A percentile compares a stretch with the other conserved stretches of the same genome.
phyloP scores from a whole-genome alignment of 2,329 filamentous ascomycete species.

The Cercospora nicotianae region DNA sequence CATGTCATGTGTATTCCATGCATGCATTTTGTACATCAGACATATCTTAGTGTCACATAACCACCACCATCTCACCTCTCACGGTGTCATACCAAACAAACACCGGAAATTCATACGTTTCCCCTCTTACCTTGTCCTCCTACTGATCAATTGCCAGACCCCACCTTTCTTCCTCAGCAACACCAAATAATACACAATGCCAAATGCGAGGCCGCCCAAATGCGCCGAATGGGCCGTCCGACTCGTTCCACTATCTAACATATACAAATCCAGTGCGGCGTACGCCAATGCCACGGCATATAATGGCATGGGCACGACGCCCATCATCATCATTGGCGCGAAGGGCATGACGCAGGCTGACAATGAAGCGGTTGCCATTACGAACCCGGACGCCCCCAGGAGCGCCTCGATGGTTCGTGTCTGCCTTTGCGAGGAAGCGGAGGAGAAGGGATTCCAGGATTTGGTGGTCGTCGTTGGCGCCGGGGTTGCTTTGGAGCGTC shows the following conservation, averaged over 20 bases:
- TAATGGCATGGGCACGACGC: conserved; percentile 45
- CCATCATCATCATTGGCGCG: conserved; percentile 38
- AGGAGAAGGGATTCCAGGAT: background rate
- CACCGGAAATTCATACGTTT: background rate
- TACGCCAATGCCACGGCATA: conserved; percentile 41
- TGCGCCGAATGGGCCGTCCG: conserved; percentile 47
- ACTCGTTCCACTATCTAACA: conserved; percentile 35
- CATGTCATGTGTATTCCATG: background rate
- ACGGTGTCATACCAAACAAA: background rate
- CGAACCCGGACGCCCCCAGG: conserved; percentile 45
- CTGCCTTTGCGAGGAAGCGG: background rate
- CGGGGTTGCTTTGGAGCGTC: background rate
- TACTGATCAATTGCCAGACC: conserved; percentile 1
- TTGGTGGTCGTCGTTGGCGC: background rate
- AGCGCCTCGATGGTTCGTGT: background rate
- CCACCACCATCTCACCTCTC: background rate
- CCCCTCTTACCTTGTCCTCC: background rate
- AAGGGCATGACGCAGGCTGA: conserved; percentile 44
- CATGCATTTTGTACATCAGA: conserved; percentile 11
- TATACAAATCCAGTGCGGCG: conserved; percentile 43
- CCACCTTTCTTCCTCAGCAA: conserved; percentile 7
- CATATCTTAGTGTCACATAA: conserved; percentile 1
- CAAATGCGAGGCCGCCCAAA: conserved; percentile 47
- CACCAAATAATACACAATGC: conserved; percentile 36
- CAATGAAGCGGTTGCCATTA: conserved; percentile 44